Conservation (phyloP, 768 basidiomycete species). For the Psilocybe cubensis region DNA sequence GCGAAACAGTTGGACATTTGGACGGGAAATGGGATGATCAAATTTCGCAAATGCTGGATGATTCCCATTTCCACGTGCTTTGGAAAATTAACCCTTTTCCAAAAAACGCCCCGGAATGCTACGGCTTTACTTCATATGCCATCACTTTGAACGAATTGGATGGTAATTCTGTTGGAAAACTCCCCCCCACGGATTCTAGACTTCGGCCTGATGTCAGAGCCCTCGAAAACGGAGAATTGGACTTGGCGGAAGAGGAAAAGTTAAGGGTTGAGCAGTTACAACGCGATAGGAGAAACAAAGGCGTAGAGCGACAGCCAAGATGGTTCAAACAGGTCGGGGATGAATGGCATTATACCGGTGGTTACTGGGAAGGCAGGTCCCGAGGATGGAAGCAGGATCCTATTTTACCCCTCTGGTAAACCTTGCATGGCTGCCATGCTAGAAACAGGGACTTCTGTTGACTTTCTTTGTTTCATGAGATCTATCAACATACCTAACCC, state of each 20-base stretch:
- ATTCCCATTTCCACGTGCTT: constrained; percentile 70
- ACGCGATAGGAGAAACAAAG: constrained; percentile 66
- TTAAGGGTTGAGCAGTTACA: constrained; percentile 74
- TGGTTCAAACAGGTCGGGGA: constrained; percentile 79
- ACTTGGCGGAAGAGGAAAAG: constrained; percentile 76
- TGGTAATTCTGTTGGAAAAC: constrained; percentile 57
- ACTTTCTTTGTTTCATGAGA: background rate
- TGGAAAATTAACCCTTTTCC: constrained; percentile 82
- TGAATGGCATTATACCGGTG: constrained; percentile 78
- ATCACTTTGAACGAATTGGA: constrained; percentile 85
- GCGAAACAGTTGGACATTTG: constrained; percentile 60
- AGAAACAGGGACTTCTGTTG: background rate
- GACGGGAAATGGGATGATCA: constrained; percentile 93
- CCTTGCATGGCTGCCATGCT: background rate
- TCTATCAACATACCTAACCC: background rate
- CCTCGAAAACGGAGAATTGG: constrained; percentile 76
- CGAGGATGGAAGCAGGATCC: constrained; percentile 60
- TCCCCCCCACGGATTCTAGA: constrained; percentile 85
- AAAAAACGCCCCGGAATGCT: constrained; percentile 69
- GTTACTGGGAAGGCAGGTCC: constrained; percentile 81
- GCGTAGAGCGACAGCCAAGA: constrained; percentile 61
- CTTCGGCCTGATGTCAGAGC: constrained; percentile 82
- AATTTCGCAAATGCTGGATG: constrained; percentile 68
- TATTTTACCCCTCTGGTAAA: constrained; percentile 63
- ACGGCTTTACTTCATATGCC: constrained; percentile 82